A percentile compares a stretch with the other conserved stretches of the same genome.
phyloP scores from a whole-genome alignment of 2,329 filamentous ascomycete genomes.

The Emericellopsis cladophorae region DNA sequence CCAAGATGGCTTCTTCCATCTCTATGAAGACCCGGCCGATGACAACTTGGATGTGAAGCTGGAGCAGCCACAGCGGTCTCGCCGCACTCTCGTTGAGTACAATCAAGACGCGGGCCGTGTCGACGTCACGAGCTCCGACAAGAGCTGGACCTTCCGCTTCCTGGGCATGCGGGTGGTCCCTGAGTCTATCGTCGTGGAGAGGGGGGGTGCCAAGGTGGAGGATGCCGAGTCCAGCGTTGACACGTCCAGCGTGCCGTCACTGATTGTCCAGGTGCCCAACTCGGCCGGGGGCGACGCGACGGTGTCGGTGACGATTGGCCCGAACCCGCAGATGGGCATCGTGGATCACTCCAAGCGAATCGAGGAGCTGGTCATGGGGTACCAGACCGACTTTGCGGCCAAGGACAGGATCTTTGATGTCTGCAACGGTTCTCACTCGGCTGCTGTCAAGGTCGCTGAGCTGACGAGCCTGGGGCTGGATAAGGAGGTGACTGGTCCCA shows the following conservation, averaged over 20 bases:
- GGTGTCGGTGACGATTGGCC: constrained; percentile 1
- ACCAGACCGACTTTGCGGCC: constrained; percentile 12
- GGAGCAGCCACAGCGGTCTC: neutral
- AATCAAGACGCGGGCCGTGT: constrained; percentile 4
- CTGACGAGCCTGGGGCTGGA: constrained; percentile 12
- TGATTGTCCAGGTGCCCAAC: neutral
- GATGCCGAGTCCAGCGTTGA: neutral
- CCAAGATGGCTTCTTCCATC: constrained; percentile 30
- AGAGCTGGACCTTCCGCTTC: constrained; percentile 4
- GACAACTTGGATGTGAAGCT: neutral
- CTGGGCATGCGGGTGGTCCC: neutral
- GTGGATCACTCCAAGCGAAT: constrained; percentile 7
- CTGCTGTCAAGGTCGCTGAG: constrained; percentile 9
- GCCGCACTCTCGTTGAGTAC: constrained; percentile 1
- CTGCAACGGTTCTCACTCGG: constrained; percentile 4
- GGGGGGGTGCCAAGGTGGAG: neutral
- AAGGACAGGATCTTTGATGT: constrained; percentile 11
- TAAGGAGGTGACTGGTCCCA: constrained; percentile 9
- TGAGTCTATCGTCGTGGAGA: neutral
- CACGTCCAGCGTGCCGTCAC: neutral
- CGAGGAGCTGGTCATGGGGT: constrained; percentile 9
- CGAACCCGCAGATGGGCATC: constrained; percentile 4
- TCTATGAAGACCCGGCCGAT: constrained; percentile 30
- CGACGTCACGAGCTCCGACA: neutral
- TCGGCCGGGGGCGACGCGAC: neutral